phyloP scores from a whole-genome alignment of 2,329 filamentous ascomycete species.

The Cytospora piceae region DNA sequence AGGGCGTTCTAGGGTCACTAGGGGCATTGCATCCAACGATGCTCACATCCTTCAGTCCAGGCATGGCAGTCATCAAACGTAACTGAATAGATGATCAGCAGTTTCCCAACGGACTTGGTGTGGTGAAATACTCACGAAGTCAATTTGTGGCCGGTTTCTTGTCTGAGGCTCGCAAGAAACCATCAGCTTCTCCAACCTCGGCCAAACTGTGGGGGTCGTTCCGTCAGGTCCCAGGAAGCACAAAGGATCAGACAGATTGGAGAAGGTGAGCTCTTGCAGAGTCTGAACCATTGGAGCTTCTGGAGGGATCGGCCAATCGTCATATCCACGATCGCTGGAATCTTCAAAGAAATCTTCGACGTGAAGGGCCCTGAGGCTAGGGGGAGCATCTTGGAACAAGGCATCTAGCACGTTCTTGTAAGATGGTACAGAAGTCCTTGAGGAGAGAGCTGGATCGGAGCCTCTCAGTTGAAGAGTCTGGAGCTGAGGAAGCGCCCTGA shows the following conservation, averaged over 20 bases:
- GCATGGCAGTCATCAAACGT: neutral
- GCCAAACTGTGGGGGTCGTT: slow-evolving; percentile 1
- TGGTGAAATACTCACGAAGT: neutral
- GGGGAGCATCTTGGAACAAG: slow-evolving; percentile 3
- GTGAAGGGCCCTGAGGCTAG: slow-evolving; percentile 5
- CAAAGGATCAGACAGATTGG: neutral
- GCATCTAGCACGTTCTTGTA: neutral
- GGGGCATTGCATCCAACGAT: neutral
- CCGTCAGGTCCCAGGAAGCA: accelerated
- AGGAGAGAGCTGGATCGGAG: too few species aligned
- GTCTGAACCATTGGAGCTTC: neutral
- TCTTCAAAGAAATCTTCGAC: neutral
- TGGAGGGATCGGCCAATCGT: too few species aligned
- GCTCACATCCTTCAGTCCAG: slow-evolving; percentile 16
- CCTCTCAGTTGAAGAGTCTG: slow-evolving; percentile 9
- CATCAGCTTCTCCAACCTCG: slow-evolving; percentile 15
- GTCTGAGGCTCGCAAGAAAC: neutral
- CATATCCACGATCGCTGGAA: too few species aligned
- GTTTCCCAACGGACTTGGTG: neutral
- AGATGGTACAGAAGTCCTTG: neutral
- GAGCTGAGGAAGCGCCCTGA: slow-evolving; percentile 11
- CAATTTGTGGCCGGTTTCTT: neutral
- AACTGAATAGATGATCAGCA: neutral
- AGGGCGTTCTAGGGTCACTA: neutral
- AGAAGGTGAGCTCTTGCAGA: slow-evolving; percentile 6